Evolutionary conservation across 1,284 basidiomycete genomes (phyloP), one percentile per base, ranked within the genome.

Genomic region (Moesziomyces sp.): DNA sequence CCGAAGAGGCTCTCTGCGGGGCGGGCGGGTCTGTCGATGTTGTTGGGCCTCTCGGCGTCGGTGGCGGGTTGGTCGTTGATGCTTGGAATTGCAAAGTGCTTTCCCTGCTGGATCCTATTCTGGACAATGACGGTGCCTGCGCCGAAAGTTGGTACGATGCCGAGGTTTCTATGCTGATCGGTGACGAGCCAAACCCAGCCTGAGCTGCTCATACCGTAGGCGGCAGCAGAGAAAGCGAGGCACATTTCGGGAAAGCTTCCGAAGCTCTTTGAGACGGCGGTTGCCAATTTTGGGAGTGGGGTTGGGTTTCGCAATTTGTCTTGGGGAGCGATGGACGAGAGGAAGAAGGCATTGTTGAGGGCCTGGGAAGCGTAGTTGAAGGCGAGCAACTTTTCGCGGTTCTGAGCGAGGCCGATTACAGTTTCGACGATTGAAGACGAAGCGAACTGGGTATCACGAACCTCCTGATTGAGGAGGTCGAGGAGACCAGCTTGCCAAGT

Each of bases 341-440:
- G 88, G 88, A 98, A 99, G 88, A 94, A 99, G 79, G 90, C 91
- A 85, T 97, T 98, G 87, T 99, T 99, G 71, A 97, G 87, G 13
- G 96, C 93, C 54, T 93, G 89, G 69, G 91, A 92, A 3, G 94
- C 94, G 81, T 95, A 94, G 86, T 93, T 97, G 86, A 95, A 98
- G 40, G 90, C 90, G 49, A 95, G 86, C 4, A 90, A 88, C 66
- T 89, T 86, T 40, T 88, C 86, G 44, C 89, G 88, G 55, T 90
- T 87, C 33, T 86, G 83, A 1, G 93, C 89, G 5, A 92, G 89
- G 52, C 88, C 87, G 40, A 93, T 89, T 42, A 95, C 88, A 18
- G 92, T 91, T 77, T 97, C 90, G 0, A 89, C 88, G 42, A 95
- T 88, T 46, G 86, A 88, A 74, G 87, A 86, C 67, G 87, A 87